phyloP scores from a whole-genome alignment of 2,329 filamentous ascomycete genomes.

The Rosellinia necatrix region DNA sequence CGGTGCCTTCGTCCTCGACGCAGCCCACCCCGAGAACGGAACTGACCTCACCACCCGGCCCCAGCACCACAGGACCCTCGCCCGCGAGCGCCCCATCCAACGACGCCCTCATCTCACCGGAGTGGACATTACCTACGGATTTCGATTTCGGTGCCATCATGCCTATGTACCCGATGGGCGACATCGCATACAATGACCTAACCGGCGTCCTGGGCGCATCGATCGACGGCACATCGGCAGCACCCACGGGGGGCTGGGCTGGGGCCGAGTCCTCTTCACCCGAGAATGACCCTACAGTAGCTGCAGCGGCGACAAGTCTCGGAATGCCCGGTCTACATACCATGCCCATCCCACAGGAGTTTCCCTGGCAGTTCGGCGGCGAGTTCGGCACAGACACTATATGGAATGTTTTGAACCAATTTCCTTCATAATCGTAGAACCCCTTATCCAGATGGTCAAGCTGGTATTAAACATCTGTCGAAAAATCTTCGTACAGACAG shows the following conservation, averaged over 20 bases:
- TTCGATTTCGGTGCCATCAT: conserved; percentile 58
- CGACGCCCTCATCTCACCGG: conserved; percentile 30
- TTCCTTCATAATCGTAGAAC: conserved; percentile 37
- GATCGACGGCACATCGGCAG: conserved; percentile 31
- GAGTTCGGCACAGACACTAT: conserved; percentile 60
- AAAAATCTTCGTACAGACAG: neutral
- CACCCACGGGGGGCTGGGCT: conserved; percentile 19
- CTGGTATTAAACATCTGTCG: too few relatives aligned
- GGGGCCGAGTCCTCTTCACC: neutral
- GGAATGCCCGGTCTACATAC: conserved; percentile 26
- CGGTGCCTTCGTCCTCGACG: conserved; percentile 15
- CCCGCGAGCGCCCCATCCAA: conserved; percentile 21
- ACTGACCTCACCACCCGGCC: conserved; percentile 28
- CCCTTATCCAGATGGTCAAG: neutral
- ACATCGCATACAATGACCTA: conserved; percentile 62
- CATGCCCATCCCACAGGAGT: conserved; percentile 26
- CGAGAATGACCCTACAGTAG: neutral
- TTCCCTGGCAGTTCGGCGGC: conserved; percentile 57
- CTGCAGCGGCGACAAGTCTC: conserved; percentile 1
- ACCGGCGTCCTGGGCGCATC: conserved; percentile 44
- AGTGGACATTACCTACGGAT: conserved; percentile 49
- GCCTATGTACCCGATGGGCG: conserved; percentile 61
- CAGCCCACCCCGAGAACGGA: conserved; percentile 29
- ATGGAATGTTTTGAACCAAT: conserved; percentile 60
- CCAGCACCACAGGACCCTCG: conserved; percentile 32